These are phyloP conservation scores for Cetraspora pellucida DNA, from an alignment of 192 early-diverging fungal species.

Conservation along the genomic window DNA sequence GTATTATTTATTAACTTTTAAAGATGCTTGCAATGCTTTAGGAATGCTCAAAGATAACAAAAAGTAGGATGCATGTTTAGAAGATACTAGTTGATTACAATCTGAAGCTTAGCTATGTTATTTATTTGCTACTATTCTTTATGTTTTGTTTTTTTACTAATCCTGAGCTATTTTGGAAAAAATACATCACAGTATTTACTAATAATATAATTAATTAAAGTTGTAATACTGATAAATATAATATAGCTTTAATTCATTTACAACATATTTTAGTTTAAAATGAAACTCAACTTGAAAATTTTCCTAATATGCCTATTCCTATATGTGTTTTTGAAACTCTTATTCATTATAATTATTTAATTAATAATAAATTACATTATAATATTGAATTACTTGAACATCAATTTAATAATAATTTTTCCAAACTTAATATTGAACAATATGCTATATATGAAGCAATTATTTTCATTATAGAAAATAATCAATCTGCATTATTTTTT, in stretches of 20 bases:
- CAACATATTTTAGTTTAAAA: too few species aligned
- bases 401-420: neutral
- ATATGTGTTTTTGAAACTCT: neutral
- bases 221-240: too few species aligned
- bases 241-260: too few species aligned
- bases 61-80: slow-evolving; percentile 36
- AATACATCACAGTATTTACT: too few species aligned
- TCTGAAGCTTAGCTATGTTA: slow-evolving; percentile 29
- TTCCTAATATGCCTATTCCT: too few species aligned
- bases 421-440: slow-evolving; percentile 13
- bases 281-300: too few species aligned
- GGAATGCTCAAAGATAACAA: slow-evolving; percentile 36
- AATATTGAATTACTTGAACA: neutral
- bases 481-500: too few species aligned
- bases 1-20: slow-evolving; percentile 27
- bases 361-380: slow-evolving; percentile 25
- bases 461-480: slow-evolving; percentile 9
- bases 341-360: slow-evolving; percentile 18
- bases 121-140: slow-evolving; percentile 33
- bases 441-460: neutral
- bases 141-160: neutral
- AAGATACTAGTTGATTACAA: slow-evolving; percentile 23
- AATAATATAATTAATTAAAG: too few species aligned
- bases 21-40: slow-evolving; percentile 34
- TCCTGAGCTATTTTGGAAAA: slow-evolving; percentile 7